phyloP scores from a whole-genome alignment of 495 filamentous ascomycete species.

The Daldinia bambusicola region DNA sequence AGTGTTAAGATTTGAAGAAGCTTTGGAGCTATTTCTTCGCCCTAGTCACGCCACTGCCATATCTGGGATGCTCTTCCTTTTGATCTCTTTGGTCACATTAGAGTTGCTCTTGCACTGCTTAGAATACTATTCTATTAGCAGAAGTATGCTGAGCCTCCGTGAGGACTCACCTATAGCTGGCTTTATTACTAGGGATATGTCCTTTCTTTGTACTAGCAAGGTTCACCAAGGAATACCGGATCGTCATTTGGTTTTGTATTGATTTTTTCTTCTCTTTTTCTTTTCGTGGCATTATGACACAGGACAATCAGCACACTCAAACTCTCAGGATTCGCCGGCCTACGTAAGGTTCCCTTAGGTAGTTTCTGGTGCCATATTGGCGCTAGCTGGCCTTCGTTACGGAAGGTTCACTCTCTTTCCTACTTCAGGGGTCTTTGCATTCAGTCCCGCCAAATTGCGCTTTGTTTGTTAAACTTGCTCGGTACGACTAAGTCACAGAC shows the following conservation, averaged over 20 bases:
- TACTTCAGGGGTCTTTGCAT: not conserved
- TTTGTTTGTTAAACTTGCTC: not conserved
- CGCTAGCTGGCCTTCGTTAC: not conserved
- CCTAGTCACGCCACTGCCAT: not conserved
- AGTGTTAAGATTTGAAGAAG: constrained; percentile 4
- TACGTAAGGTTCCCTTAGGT: no score
- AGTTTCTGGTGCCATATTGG: not conserved
- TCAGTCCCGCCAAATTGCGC: not conserved
- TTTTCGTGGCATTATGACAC: not conserved
- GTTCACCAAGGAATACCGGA: constrained; percentile 1
- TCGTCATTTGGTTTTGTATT: not conserved
- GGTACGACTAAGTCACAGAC: not conserved
- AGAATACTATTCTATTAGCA: not conserved
- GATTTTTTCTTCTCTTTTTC: not conserved
- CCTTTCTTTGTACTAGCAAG: constrained; percentile 5
- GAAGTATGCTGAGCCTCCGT: not conserved
- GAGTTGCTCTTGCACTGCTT: not conserved
- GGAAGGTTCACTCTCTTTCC: not conserved
- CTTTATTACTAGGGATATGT: not conserved
- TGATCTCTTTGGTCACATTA: not conserved
- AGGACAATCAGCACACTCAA: not conserved
- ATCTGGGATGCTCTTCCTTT: not conserved
- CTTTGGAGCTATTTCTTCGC: not conserved
- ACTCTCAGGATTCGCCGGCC: not conserved
- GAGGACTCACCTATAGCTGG: not conserved